Conservation (phyloP, 2,329 filamentous ascomycete species). For the Sphaerulina vaccinii region DNA sequence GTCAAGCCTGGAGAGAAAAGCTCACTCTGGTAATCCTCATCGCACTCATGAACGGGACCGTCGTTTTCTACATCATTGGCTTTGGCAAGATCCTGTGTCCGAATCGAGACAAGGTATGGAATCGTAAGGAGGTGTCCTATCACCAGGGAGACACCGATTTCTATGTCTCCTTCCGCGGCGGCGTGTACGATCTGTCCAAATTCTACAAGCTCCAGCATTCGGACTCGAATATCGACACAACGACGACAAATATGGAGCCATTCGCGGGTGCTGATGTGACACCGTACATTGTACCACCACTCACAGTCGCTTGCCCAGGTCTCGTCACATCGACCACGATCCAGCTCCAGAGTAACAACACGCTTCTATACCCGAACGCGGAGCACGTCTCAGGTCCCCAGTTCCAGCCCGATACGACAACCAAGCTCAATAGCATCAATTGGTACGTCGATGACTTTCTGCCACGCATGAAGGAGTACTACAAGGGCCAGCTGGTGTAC, state of each 20-base stretch:
- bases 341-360: conserved; percentile 67
- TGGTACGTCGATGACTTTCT: conserved; percentile 79
- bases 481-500: conserved; percentile 82
- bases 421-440: conserved; percentile 58
- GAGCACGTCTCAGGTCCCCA: conserved; percentile 68
- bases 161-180: conserved; percentile 82
- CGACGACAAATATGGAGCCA: conserved; percentile 66
- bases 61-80: conserved; percentile 89
- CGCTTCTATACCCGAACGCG: conserved; percentile 49
- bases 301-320: conserved; percentile 70
- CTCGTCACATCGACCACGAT: conserved; percentile 58
- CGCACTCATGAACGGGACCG: conserved; percentile 70
- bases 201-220: conserved; percentile 87
- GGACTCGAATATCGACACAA: conserved; percentile 61
- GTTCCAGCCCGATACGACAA: conserved; percentile 53
- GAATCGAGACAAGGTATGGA: conserved; percentile 89
- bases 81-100: conserved; percentile 87
- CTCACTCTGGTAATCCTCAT: conserved; percentile 80
- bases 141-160: conserved; percentile 76
- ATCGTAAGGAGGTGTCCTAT: conserved; percentile 62
- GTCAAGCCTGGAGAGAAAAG: conserved; percentile 97
- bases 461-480: conserved; percentile 78
- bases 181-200: conserved; percentile 86
- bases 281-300: conserved; percentile 78
- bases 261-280: conserved; percentile 79